A percentile compares a stretch with the other conserved stretches of the same genome.
Evolutionary conservation across 2,329 filamentous ascomycete species (phyloP).

Genomic region (Biscogniauxia mediterranea): DNA sequence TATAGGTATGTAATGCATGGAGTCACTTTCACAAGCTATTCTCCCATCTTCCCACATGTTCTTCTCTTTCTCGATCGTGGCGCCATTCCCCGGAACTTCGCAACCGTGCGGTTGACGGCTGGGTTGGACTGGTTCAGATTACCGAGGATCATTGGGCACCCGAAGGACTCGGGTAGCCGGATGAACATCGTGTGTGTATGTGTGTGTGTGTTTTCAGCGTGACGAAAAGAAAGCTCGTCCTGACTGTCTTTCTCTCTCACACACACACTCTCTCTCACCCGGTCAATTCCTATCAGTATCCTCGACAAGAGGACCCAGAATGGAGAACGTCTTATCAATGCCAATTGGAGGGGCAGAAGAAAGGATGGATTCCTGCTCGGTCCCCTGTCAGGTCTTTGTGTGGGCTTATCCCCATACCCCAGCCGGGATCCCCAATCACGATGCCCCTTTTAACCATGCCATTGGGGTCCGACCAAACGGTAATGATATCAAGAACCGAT

Average conservation of each 20-base stretch:
- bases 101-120: too few species aligned
- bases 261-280: neutral
- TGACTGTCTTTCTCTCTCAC: neutral
- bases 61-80: too few species aligned
- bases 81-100: too few species aligned
- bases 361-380: neutral
- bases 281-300: neutral
- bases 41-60: neutral
- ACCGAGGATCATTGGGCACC: too few species aligned
- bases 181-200: too few species aligned
- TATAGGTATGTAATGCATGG: too few species aligned
- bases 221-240: neutral
- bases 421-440: neutral
- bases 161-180: too few species aligned
- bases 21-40: neutral
- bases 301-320: neutral
- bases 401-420: neutral
- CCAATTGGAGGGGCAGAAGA: neutral
- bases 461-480: neutral
- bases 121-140: too few species aligned
- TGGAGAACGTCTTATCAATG: neutral
- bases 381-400: neutral
- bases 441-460: neutral
- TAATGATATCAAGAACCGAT: neutral
- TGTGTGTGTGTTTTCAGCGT: too few species aligned